These are phyloP conservation scores for Ceratocystis huliohia DNA, from an alignment of 2,329 filamentous ascomycete genomes.

Conservation along the genomic window DNA sequence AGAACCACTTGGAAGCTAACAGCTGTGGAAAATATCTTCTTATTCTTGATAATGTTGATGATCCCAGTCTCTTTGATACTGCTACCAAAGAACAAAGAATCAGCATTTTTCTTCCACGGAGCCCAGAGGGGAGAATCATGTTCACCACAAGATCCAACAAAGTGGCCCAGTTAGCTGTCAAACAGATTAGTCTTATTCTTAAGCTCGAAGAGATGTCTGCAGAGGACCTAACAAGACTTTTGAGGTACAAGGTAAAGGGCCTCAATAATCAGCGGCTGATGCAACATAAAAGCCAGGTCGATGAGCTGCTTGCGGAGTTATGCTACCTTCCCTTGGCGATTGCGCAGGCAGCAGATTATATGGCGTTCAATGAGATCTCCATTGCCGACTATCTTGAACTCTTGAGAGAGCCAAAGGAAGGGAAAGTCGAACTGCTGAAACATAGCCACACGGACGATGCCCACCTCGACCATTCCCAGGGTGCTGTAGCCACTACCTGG, in stretches of 20 bases:
- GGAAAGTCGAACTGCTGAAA: not conserved
- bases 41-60: conserved; percentile 24
- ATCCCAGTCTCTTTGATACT: conserved; percentile 2
- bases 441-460: not conserved
- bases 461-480: not conserved
- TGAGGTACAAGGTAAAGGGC: not conserved
- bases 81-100: not conserved
- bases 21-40: conserved; percentile 24
- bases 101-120: conserved; percentile 26
- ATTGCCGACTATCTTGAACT: not conserved
- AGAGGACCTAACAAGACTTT: not conserved
- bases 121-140: conserved; percentile 7
- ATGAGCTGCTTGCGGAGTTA: not conserved
- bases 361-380: conserved; percentile 1
- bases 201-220: not conserved
- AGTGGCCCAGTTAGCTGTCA: not conserved
- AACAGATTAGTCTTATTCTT: not conserved
- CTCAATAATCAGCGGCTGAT: not conserved
- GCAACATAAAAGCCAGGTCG: not conserved
- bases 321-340: conserved; percentile 21
- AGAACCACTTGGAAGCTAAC: conserved; percentile 21
- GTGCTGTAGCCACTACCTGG: not conserved
- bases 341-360: conserved; percentile 21
- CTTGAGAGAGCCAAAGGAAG: not conserved
- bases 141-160: conserved; percentile 13